Percentiles rank a stretch among this genome's conserved stretches.
Conservation (phyloP, 2,329 filamentous ascomycete genomes). For the Fusarium sp. region DNA sequence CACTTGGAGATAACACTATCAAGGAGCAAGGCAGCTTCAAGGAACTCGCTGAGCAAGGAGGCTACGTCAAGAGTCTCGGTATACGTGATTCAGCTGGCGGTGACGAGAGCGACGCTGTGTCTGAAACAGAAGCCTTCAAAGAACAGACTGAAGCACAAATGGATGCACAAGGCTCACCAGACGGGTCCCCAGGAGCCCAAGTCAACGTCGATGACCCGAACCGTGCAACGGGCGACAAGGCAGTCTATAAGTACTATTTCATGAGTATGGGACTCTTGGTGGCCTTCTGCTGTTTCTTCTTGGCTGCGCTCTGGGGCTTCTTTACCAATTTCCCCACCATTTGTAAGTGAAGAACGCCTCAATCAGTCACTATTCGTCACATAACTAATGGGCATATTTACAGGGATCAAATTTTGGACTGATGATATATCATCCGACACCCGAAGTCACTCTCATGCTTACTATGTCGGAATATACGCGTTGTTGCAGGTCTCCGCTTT, state of each 20-base stretch:
- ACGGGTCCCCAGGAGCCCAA: background rate
- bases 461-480: conserved; percentile 48
- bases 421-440: conserved; percentile 40
- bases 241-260: conserved; percentile 50
- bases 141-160: conserved; percentile 10
- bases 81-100: conserved; percentile 33
- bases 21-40: conserved; percentile 53
- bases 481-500: conserved; percentile 33
- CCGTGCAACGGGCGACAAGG: conserved; percentile 46
- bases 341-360: background rate
- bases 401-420: conserved; percentile 55
- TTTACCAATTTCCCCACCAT: conserved; percentile 33
- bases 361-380: background rate
- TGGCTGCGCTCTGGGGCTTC: conserved; percentile 46
- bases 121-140: background rate
- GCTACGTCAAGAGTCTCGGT: conserved; percentile 52
- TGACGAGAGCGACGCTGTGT: background rate
- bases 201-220: conserved; percentile 25
- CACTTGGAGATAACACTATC: conserved; percentile 53
- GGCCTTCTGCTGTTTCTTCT: conserved; percentile 40
- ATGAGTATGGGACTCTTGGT: conserved; percentile 38
- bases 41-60: conserved; percentile 44
- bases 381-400: background rate
- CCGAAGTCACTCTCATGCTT: conserved; percentile 18
- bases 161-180: background rate